These are phyloP conservation scores for Berberis vulgaris DNA, from an alignment of 164 flowering plant genomes.

Conservation along the genomic window DNA sequence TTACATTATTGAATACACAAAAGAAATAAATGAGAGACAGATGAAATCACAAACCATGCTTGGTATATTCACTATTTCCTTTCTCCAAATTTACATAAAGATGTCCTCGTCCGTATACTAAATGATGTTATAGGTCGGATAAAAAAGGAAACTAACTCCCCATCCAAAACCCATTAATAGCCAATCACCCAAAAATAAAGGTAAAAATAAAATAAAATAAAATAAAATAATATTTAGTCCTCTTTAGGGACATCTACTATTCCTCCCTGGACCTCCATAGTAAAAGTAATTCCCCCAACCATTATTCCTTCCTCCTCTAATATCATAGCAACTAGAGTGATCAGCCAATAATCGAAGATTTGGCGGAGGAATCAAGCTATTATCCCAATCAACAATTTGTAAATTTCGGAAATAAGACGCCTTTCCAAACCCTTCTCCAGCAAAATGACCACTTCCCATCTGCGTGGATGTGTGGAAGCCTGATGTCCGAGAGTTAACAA, in stretches of 20 bases:
- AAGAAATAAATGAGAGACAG: not conserved
- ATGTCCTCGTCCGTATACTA: conserved; percentile 16
- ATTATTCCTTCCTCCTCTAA: conserved; percentile 52
- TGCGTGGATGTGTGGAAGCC: conserved; percentile 81
- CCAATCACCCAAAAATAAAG: conserved; percentile 6
- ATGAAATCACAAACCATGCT: conserved; percentile 13
- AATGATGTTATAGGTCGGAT: conserved; percentile 16
- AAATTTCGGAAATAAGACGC: conserved; percentile 82
- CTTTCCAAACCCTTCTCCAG: conserved; percentile 75
- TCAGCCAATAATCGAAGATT: conserved; percentile 67
- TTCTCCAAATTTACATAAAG: conserved; percentile 25
- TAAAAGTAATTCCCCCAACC: conserved; percentile 91
- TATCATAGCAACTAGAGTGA: conserved; percentile 78
- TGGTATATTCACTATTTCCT: conserved; percentile 15
- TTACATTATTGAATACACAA: not conserved
- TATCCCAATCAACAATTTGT: conserved; percentile 91
- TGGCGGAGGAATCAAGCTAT: conserved; percentile 61
- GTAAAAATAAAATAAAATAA: conserved; percentile 2
- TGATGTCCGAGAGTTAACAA: conserved; percentile 49
- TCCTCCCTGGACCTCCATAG: conserved; percentile 96
- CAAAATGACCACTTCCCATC: conserved; percentile 96
- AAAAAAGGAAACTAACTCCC: conserved; percentile 5
- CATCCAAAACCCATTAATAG: conserved; percentile 4
- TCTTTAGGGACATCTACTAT: conserved; percentile 60
- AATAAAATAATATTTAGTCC: conserved; percentile 8